Percentiles rank a stretch among this genome's conserved stretches.
Evolutionary conservation across 129 eudicot species (phyloP).

Genomic region (Sambucus nigra): DNA sequence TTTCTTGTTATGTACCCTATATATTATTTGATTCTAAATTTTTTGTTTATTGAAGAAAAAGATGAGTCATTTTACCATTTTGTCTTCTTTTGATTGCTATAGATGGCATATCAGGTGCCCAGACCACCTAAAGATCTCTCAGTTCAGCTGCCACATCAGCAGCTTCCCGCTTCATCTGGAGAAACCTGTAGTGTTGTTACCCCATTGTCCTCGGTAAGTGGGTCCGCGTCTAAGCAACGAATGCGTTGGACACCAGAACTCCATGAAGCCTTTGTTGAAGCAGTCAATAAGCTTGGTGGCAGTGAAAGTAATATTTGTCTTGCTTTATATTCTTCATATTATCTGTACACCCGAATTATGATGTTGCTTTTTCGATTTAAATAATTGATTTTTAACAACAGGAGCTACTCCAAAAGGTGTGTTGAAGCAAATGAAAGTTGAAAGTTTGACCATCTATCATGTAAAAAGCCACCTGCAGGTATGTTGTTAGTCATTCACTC

Average conservation of each 20-base stretch:
- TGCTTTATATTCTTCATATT: not conserved
- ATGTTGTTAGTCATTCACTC: constrained; percentile 6
- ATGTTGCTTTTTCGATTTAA: not conserved
- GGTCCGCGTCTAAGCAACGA: constrained; percentile 61
- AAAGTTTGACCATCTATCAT: constrained; percentile 88
- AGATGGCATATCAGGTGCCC: constrained; percentile 39
- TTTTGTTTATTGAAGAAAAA: constrained; percentile 2
- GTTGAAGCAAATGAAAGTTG: constrained; percentile 83
- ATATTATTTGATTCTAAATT: no score
- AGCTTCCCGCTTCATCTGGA: constrained; percentile 48
- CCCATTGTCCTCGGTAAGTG: constrained; percentile 48
- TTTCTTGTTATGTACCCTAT: no score
- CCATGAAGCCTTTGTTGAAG: constrained; percentile 93
- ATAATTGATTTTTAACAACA: constrained; percentile 20
- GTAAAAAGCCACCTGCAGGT: constrained; percentile 98
- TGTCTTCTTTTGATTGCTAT: constrained; percentile 3
- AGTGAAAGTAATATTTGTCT: constrained; percentile 59
- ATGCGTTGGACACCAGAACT: constrained; percentile 99
- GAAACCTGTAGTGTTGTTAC: constrained; percentile 42
- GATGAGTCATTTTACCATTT: not conserved
- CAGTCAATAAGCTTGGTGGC: constrained; percentile 92
- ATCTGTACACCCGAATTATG: not conserved
- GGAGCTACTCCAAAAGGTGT: constrained; percentile 99
- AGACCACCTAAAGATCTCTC: constrained; percentile 32
- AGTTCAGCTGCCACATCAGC: constrained; percentile 28